These are phyloP conservation scores for Aureobasidium sp. DNA, from an alignment of 2,329 filamentous ascomycete species.

Conservation along the genomic window DNA sequence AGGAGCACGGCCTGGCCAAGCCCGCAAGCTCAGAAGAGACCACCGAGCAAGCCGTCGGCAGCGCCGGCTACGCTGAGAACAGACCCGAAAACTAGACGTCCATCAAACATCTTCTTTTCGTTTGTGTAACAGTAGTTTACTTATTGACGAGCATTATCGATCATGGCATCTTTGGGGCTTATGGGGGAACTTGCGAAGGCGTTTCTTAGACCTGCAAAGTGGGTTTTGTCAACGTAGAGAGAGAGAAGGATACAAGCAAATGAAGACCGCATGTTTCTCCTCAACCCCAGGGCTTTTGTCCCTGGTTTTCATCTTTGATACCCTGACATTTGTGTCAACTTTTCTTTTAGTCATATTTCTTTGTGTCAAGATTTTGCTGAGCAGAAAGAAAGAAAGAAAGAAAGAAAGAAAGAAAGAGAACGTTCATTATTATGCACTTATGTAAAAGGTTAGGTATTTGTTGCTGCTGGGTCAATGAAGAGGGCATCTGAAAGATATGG, in stretches of 20 bases:
- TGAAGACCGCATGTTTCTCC: constrained; percentile 1
- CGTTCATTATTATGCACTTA: background rate
- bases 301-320: constrained; percentile 8
- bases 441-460: too few relatives aligned
- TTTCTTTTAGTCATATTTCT: background rate
- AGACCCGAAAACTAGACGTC: constrained; percentile 18
- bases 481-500: background rate
- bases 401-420: background rate
- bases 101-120: background rate
- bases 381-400: background rate
- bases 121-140: constrained; percentile 10
- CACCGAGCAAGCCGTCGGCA: constrained; percentile 18
- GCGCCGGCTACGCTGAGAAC: constrained; percentile 20
- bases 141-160: constrained; percentile 11
- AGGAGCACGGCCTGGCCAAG: constrained; percentile 72
- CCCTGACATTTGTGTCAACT: background rate
- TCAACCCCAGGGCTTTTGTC: constrained; percentile 7
- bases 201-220: constrained; percentile 16
- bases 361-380: background rate
- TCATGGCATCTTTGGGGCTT: constrained; percentile 11
- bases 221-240: constrained; percentile 11
- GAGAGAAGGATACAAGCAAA: background rate
- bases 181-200: constrained; percentile 2
- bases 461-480: background rate
- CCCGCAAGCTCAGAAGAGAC: constrained; percentile 8